Percentiles rank a stretch among this genome's conserved stretches.
Evolutionary conservation across 2,329 filamentous ascomycete genomes (phyloP).

Genomic region (Trichoderma semiorbis): DNA sequence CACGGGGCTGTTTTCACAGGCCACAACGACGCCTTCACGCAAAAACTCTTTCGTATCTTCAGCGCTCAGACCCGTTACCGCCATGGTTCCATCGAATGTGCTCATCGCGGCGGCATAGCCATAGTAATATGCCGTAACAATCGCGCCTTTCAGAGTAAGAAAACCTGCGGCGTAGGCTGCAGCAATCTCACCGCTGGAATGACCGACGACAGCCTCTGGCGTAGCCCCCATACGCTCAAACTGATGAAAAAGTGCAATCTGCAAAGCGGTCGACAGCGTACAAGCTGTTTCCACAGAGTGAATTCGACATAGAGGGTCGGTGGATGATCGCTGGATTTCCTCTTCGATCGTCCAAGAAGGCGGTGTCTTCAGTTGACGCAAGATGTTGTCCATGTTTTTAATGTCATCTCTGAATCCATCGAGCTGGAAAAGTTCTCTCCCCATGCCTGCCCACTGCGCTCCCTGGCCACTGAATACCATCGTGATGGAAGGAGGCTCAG

Average conservation of each 20-base stretch:
- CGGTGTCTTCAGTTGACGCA: not conserved
- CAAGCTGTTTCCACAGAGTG: slow-evolving; percentile 25
- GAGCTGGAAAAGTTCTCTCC: slow-evolving; percentile 26
- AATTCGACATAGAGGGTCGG: slow-evolving; percentile 8
- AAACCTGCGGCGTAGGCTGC: slow-evolving; percentile 31
- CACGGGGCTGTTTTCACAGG: slow-evolving; percentile 32
- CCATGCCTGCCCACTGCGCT: slow-evolving; percentile 35
- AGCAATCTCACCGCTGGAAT: slow-evolving; percentile 38
- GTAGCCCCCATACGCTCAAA: slow-evolving; percentile 26
- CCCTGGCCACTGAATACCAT: slow-evolving; percentile 36
- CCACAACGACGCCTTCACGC: slow-evolving; percentile 26
- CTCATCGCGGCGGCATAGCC: slow-evolving; percentile 23
- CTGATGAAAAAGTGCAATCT: slow-evolving; percentile 37
- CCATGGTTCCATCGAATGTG: slow-evolving; percentile 26
- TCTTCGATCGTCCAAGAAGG: slow-evolving; percentile 18
- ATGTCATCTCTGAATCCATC: slow-evolving; percentile 23
- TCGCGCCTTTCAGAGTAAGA: slow-evolving; percentile 24
- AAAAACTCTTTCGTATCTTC: slow-evolving; percentile 3
- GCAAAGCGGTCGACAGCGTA: slow-evolving; percentile 39
- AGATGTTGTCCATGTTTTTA: not conserved
- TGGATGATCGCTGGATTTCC: slow-evolving; percentile 11
- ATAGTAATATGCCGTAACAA: slow-evolving; percentile 31
- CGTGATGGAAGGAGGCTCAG: not conserved
- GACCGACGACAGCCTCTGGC: slow-evolving; percentile 31
- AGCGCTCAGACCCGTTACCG: slow-evolving; percentile 27